Evolutionary conservation across 768 basidiomycete genomes (phyloP), one percentile per base, ranked within the genome.

Genomic region (Asterophora lycoperdoides): DNA sequence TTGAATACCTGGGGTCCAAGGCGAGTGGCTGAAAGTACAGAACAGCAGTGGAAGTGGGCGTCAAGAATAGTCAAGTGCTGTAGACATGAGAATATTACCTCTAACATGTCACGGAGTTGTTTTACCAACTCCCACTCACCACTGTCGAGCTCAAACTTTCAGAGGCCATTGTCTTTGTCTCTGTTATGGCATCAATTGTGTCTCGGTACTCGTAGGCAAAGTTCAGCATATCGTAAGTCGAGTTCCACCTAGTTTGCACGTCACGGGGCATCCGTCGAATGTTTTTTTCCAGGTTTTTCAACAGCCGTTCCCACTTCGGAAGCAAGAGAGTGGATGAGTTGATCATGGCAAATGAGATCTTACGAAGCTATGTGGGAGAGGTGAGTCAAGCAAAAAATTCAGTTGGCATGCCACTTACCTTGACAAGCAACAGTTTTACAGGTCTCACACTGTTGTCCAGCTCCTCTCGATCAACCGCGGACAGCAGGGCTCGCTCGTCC

Each of bases 201-300:
- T 38, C 15, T 8, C 53, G 44, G 44, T 72, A 65, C 10, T 64
- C 35, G 1, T 40, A 63, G 58, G 4, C 54, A 34, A 3, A 71
- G 50, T 67, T 73, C 70, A 35, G 64, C 51, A n/a, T n/a, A n/a
- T n/a, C n/a, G n/a, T n/a, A n/a, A n/a, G n/a, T n/a, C n/a, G n/a
- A n/a, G n/a, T n/a, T 69, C 68, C 68, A 71, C 0, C 59, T 38
- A 0, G 64, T 67, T 11, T 41, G 26, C 0, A 70, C 65, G 51
- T 71, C 64, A 5, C 61, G 49, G 6, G 64, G 67, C 48, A 66
- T 58, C 7, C 52, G 49, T 10, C 49, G 18, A 4, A 5, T 4
- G 1, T 32, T 38, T 1, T 59, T 38, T 5, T 54, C 49, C 8
- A 28, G 23, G 8, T 48, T 45, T 11, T 55, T 40, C 1, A 64